Base-by-base conservation (phyloP, 108 stramenopile species). In the Pseudonitzschia delicatissima region DNA sequence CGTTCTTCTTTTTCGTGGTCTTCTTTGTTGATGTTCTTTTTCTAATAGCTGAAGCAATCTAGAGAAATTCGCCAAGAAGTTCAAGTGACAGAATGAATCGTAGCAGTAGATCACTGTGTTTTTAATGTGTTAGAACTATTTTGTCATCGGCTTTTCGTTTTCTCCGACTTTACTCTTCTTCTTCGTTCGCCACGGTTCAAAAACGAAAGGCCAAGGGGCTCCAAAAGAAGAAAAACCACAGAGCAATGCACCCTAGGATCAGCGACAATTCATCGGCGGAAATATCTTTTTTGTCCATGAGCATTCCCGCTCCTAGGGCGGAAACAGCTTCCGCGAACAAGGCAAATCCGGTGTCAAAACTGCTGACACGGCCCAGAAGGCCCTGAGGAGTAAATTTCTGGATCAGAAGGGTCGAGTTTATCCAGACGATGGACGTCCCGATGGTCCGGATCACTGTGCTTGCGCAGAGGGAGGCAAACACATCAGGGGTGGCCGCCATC, bases 271-370 rank as follows among this genome's bases (percentile, higher is more conserved):
- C 26, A 8, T 37, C 37, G 11, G 60, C 48, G 40, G 21, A 26
- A n/a, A 61, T 13, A 26, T 8, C 37, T n/a, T 20, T 28, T 15
- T 77, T 35, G 57, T 90, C 90, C 72, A 80, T 75, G 11, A 87
- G 49, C 3, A 73, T 21, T 6, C 90, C 90, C 45, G 66, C 68
- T 5, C 53, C 25, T 36, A 80, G 62, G 25, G 86, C 87, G 5
- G 85, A 73, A 1, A 72, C 45, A 20, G 81, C 65, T 78, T 91
- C 90, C 7, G 57, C 64, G 2, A 82, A 40, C 34, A 82, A 68
- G 39, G 87, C 90, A 42, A 86, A 27, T 17, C 84, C 85, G 57
- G 68, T 86, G 48, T 91, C 89, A 0, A 83, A 57, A 15, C 84
- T 62, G 68, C 75, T 58, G 11, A 87, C 81, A 26, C 90, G 83